These are phyloP conservation scores for Lachnellula hyalina DNA, from an alignment of 2,329 filamentous ascomycete genomes.

Conservation along the genomic window DNA sequence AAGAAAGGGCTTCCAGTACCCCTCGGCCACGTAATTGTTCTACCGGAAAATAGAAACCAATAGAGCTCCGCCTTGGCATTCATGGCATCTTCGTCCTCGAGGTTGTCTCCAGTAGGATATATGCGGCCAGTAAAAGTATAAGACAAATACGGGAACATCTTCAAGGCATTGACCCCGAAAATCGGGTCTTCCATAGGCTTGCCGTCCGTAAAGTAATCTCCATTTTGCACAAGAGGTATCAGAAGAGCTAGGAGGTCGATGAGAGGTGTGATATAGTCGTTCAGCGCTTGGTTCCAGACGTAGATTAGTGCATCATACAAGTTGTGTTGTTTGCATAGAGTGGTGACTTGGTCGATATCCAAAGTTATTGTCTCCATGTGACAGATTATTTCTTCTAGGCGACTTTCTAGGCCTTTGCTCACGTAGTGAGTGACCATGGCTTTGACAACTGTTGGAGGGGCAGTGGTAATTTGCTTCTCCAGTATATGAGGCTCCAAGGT, in stretches of 20 bases:
- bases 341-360: constrained; percentile 89
- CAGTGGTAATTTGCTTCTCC: constrained; percentile 64
- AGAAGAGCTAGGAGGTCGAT: constrained; percentile 75
- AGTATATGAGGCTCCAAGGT: constrained; percentile 84
- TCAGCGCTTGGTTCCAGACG: constrained; percentile 88
- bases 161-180: constrained; percentile 68
- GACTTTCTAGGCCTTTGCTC: constrained; percentile 65
- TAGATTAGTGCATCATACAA: constrained; percentile 95
- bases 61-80: constrained; percentile 86
- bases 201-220: constrained; percentile 46
- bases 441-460: constrained; percentile 83
- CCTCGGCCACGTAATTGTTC: constrained; percentile 69
- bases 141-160: constrained; percentile 91
- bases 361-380: constrained; percentile 85
- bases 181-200: constrained; percentile 55
- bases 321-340: constrained; percentile 82
- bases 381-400: constrained; percentile 90
- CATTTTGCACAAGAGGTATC: constrained; percentile 51
- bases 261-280: constrained; percentile 86
- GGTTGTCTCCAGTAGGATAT: constrained; percentile 78
- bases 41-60: constrained; percentile 87
- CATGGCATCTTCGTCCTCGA: constrained; percentile 66
- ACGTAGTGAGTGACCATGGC: constrained; percentile 79
- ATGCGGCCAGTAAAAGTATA: constrained; percentile 83
- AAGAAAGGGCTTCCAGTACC: constrained; percentile 55